Base-by-base conservation (phyloP, 192 early-diverging fungal species). In the Powellomyces hirtus region DNA sequence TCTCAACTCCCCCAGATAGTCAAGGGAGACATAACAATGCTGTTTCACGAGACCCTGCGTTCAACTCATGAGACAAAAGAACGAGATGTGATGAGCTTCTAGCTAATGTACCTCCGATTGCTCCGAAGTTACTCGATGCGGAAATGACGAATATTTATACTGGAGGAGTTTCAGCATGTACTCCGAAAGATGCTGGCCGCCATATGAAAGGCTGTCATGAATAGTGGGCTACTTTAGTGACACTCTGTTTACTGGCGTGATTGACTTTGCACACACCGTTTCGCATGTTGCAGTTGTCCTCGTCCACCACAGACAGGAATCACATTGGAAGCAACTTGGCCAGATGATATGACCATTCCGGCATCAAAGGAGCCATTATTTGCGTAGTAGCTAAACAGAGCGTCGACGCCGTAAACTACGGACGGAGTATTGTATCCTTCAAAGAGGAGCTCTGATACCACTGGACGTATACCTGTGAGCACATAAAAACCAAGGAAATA, bases 141-240 rank as follows among this genome's bases (percentile, higher is more conserved):
- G 95, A 52, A 95, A 94, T 0, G 84, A 88, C 0, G 94, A 89
- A 66, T 95, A 97, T 68, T 97, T 97, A 37, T 91, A 83, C 75
- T 95, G 92, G 79, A 95, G 78, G 1, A 94, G 81, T 70, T 91
- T 91, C 34, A 91, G 77, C 89, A 97, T 78, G 56, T 88, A 92
- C 27, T 94, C 91, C 10, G 88, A 86, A 42, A 90, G 81, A 61
- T 88, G 74, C 22, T 78, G 73, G 0, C 93, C 92, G 59, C 95
- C 93, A 72, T 91, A 89, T 20, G 88, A 83, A 26, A 97, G 83
- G 27, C 90, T 91, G 70, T 30, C 13, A 40, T n/a, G n/a, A n/a
- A n/a, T n/a, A n/a, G n/a, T n/a, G n/a, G n/a, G n/a, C n/a, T n/a
- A n/a, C n/a, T n/a, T n/a, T n/a, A 20, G 14, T 27, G 29, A 56